Evolutionary conservation across 768 basidiomycete genomes (phyloP), one percentile per base, ranked within the genome.

Genomic region (Tricholoma sp.): DNA sequence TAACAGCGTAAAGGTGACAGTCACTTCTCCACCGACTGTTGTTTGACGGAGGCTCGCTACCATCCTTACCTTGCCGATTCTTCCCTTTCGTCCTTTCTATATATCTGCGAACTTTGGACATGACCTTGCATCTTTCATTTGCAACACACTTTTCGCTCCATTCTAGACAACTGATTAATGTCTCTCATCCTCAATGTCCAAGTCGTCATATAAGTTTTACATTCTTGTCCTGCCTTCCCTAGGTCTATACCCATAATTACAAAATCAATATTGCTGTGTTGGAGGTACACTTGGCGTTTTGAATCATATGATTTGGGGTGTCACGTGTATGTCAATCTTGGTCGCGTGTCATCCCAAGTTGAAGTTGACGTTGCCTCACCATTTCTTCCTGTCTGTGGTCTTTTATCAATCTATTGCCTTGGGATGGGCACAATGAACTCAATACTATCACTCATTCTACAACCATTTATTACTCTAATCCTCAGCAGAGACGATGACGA

Each of bases 391-490:
- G 5, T 29, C 11, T 6, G 3, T n/a, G n/a, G n/a, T n/a, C n/a
- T 24, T 41, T 37, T 8, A 3, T 41, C 18, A 6, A 4, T 10
- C 21, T 21, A 24, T 46, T 59, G 41, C 49, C n/a, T 56, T 57
- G 27, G 55, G 14, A 34, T 49, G 54, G 59, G 56, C 58, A 62
- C 57, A 65, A 79, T 80, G 78, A 77, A 78, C 61, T 64, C 76
- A 29, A 61, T 82, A 56, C 72, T 79, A 50, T 72, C 76, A 34
- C 66, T 82, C 39, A 77, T 81, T 64, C 69, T 86, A 24, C 80
- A 84, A 61, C 85, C 83, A 12, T 70, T 79, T 43, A 74, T 79
- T 52, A 79, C 79, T 21, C 73, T 79, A 57, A 81, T 77, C 59
- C 64, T 81, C 46, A 72, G 71, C 71, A 71, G 73, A 68, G 79